phyloP scores from a whole-genome alignment of 306 rosid species.

The Casuarina equisetifolia region DNA sequence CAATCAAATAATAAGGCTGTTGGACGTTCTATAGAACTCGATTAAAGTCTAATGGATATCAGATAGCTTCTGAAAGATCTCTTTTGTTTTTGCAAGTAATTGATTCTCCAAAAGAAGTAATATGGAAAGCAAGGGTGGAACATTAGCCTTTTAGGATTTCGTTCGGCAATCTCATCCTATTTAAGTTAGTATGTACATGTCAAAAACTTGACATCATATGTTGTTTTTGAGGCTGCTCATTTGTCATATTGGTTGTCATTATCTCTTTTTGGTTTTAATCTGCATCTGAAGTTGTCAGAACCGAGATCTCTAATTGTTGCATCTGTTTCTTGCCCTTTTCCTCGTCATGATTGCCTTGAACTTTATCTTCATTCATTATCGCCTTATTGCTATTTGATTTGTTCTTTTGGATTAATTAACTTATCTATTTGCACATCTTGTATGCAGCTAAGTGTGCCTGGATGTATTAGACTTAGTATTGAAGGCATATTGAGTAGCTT shows the following conservation, averaged over 20 bases:
- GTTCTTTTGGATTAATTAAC: slow-evolving; percentile 4
- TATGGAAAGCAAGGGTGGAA: background rate
- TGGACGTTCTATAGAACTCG: background rate
- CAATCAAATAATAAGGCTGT: background rate
- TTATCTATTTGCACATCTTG: slow-evolving; percentile 17
- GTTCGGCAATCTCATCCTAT: background rate
- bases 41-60: background rate
- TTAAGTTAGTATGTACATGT: background rate
- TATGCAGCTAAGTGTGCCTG: slow-evolving; percentile 50
- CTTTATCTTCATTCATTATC: slow-evolving; percentile 9
- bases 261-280: background rate
- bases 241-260: background rate
- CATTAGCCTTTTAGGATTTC: background rate
- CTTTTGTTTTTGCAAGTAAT: background rate
- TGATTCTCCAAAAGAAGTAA: background rate
- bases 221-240: slow-evolving; percentile 22
- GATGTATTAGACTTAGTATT: slow-evolving; percentile 42
- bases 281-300: background rate
- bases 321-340: background rate
- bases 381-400: background rate
- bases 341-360: slow-evolving; percentile 10
- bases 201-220: slow-evolving; percentile 1
- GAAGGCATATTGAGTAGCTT: slow-evolving; percentile 44
- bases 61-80: background rate
- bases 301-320: slow-evolving; percentile 1